Conservation (phyloP, 1,284 basidiomycete species). For the Neotropicomus parvogracilis region DNA sequence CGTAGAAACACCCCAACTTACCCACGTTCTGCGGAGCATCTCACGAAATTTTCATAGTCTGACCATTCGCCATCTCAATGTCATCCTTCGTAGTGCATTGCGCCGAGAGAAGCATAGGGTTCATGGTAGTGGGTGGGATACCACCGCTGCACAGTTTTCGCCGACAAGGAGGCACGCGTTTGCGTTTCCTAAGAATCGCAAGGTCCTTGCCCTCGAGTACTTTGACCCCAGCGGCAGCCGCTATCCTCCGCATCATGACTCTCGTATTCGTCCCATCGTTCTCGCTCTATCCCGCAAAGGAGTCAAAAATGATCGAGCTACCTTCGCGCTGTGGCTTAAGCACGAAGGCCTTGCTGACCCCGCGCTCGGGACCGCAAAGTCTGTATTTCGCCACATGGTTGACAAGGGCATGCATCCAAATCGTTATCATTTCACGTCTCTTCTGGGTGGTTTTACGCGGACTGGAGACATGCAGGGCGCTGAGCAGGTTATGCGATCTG, state of each 20-base stretch:
- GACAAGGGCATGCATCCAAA: slow-evolving; percentile 63
- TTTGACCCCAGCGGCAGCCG: slow-evolving; percentile 53
- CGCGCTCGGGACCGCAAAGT: slow-evolving; percentile 49
- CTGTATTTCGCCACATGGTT: slow-evolving; percentile 54
- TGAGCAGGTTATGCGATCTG: slow-evolving; percentile 48
- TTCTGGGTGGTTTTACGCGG: slow-evolving; percentile 64
- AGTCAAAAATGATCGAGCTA: slow-evolving; percentile 52
- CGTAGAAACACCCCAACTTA: slow-evolving; percentile 42
- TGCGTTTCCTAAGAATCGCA: slow-evolving; percentile 18
- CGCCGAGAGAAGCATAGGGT: slow-evolving; percentile 44
- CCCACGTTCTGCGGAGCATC: slow-evolving; percentile 45
- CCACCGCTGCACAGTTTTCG: slow-evolving; percentile 39
- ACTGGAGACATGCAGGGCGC: slow-evolving; percentile 54
- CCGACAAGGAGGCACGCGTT: slow-evolving; percentile 22
- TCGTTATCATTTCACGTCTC: slow-evolving; percentile 61
- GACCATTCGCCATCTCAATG: slow-evolving; percentile 48
- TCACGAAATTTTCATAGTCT: slow-evolving; percentile 38
- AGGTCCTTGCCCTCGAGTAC: slow-evolving; percentile 29
- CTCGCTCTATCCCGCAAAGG: slow-evolving; percentile 44
- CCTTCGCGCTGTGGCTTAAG: slow-evolving; percentile 57
- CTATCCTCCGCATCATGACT: slow-evolving; percentile 34
- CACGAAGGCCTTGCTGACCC: slow-evolving; percentile 52
- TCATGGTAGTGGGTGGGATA: slow-evolving; percentile 51
- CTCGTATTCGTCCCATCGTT: slow-evolving; percentile 43
- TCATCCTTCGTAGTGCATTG: slow-evolving; percentile 48